phyloP scores from a whole-genome alignment of 106 monocot genomes.

The Alisma plantagoaquatica region DNA sequence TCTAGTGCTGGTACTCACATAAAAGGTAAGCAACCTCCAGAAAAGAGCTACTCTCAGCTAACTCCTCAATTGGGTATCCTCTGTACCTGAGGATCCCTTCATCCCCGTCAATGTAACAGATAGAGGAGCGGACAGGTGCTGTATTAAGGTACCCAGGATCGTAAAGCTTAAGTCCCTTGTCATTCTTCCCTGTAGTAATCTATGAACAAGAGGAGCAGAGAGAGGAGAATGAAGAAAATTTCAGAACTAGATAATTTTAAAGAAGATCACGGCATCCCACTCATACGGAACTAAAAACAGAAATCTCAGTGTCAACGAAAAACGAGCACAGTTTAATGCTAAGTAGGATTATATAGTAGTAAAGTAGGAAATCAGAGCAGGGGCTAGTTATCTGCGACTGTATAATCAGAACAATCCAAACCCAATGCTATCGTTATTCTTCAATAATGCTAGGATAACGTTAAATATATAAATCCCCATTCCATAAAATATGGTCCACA shows the following conservation, averaged over 20 bases:
- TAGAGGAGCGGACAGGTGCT: constrained; percentile 81
- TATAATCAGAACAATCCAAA: neutral
- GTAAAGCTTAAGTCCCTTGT: constrained; percentile 89
- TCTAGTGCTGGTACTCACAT: constrained; percentile 37
- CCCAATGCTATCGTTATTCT: neutral
- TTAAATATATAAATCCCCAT: too few species aligned
- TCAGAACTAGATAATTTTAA: neutral
- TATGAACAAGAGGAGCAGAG: constrained; percentile 7
- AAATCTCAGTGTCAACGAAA: neutral
- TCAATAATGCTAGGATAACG: too few species aligned
- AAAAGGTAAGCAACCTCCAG: constrained; percentile 89
- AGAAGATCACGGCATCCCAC: neutral
- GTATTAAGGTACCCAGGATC: constrained; percentile 99
- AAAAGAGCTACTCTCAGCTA: constrained; percentile 88
- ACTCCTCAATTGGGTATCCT: constrained; percentile 95
- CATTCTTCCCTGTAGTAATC: constrained; percentile 70
- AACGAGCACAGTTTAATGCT: too few species aligned
- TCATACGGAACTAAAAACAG: neutral
- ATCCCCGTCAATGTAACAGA: constrained; percentile 96
- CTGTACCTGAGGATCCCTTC: constrained; percentile 94
- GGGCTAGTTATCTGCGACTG: too few species aligned
- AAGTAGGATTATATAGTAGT: too few species aligned
- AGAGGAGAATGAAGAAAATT: neutral
- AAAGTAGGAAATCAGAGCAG: too few species aligned
- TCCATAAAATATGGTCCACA: too few species aligned